Evolutionary conservation across 805 yeast genomes (phyloP), one percentile per base, ranked within the genome.

Genomic region (Candida methanosorbosa): DNA sequence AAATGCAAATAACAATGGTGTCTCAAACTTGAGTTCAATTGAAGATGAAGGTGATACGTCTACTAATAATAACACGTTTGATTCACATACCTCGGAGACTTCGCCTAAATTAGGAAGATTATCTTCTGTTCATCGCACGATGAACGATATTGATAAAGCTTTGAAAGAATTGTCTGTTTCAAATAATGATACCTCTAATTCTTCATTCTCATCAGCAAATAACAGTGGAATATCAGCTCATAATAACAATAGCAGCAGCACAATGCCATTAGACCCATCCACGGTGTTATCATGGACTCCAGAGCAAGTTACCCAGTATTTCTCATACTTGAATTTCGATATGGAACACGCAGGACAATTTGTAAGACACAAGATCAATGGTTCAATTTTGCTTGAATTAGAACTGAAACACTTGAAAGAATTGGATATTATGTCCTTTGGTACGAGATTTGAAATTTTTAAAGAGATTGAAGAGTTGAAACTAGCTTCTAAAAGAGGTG

Each of bases 381-480:
- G 98, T 20, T 63, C 75, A 5, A 90, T 92, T 35, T 59, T 92
- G 30, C 65, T 92, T 35, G 94, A 88, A 57, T 67, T 92, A 41
- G 97, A 90, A 49, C 66, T 90, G 41, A 71, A 85, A 1, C 83
- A 83, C 49, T 68, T 92, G 49, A 92, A 90, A 54, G 99, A 92
- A 57, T 64, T 92, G 38, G 98, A 88, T 37, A 90, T 92, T 34
- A 69, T 75, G 32, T 83, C 95, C 4, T 92, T 92, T 62, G 99
- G 99, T 19, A 88, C 96, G 0, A 71, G 99, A 43, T 92, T 87
- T 58, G 96, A 88, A 55, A 75, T 92, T 31, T 79, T 76, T 57
- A 87, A 86, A 52, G 95, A 85, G 53, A 90, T 92, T 47, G 94
- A 85, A 54, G 72, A 76, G 25, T 61, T 81, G 46, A 67, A 66